A percentile compares a stretch with the other conserved stretches of the same genome.
Evolutionary conservation across 495 filamentous ascomycete species (phyloP).

Genomic region (Talaromyces adpressus): DNA sequence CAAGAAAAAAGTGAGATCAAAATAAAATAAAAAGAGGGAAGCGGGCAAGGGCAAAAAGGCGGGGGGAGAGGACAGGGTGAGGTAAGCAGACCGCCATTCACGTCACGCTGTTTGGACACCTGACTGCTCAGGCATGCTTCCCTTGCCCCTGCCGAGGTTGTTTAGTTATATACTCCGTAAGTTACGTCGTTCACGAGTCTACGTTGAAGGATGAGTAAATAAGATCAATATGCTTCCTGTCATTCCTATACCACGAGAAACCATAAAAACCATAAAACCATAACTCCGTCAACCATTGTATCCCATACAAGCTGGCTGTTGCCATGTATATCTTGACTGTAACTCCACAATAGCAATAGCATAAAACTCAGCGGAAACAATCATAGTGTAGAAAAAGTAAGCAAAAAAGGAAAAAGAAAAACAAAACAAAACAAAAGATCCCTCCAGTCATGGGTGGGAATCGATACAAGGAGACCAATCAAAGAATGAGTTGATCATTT

Average conservation of each 20-base stretch:
- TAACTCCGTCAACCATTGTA: neutral
- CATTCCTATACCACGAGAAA: neutral
- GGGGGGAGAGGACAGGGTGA: neutral
- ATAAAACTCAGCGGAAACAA: neutral
- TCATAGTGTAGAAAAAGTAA: neutral
- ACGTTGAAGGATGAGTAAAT: neutral
- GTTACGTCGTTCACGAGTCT: no score
- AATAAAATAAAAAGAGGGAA: neutral
- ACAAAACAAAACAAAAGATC: neutral
- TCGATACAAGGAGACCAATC: neutral
- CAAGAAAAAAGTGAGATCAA: neutral
- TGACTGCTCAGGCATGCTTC: slow-evolving; percentile 2
- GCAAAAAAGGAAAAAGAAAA: no score
- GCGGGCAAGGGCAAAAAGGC: neutral
- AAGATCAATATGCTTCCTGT: neutral
- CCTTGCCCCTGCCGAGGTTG: neutral
- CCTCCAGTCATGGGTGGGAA: neutral
- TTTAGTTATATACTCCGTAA: neutral
- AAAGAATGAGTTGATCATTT: neutral
- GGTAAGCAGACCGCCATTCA: slow-evolving; percentile 4
- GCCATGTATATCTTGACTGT: neutral
- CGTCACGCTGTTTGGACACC: neutral
- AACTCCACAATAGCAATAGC: neutral
- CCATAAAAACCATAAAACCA: neutral
- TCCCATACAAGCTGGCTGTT: neutral